Conservation (phyloP, 768 basidiomycete genomes). For the Basidioascus undulatus region DNA sequence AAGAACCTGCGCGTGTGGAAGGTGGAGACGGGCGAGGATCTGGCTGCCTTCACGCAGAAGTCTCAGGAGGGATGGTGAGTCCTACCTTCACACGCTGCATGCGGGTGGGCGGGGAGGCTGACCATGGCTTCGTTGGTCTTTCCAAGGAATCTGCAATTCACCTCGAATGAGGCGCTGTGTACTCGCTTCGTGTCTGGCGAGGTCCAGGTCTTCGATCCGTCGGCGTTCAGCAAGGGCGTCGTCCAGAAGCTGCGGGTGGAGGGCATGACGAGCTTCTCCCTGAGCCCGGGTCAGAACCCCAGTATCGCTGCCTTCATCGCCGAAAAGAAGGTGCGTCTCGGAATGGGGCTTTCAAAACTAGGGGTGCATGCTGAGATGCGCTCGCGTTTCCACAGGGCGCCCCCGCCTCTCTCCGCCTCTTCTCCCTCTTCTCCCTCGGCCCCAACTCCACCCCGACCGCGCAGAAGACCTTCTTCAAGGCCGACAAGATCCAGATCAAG, state of each 20-base stretch:
- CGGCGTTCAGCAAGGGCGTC: slow-evolving; percentile 50
- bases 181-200: slow-evolving; percentile 55
- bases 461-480: slow-evolving; percentile 86
- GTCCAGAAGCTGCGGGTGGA: slow-evolving; percentile 63
- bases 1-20: slow-evolving; percentile 86
- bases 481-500: slow-evolving; percentile 75
- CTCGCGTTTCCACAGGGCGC: slow-evolving; percentile 31
- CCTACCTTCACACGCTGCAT: too few species aligned
- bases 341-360: background rate
- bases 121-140: slow-evolving; percentile 1
- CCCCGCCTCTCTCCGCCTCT: slow-evolving; percentile 69
- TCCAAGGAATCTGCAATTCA: slow-evolving; percentile 48
- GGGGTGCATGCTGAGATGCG: slow-evolving; percentile 2
- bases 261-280: slow-evolving; percentile 44
- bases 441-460: slow-evolving; percentile 41
- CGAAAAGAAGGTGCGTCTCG: slow-evolving; percentile 55
- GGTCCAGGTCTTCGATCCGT: slow-evolving; percentile 59
- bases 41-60: slow-evolving; percentile 71
- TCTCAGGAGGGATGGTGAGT: slow-evolving; percentile 56
- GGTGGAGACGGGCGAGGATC: slow-evolving; percentile 59
- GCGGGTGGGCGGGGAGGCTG: too few species aligned
- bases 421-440: slow-evolving; percentile 30
- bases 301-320: slow-evolving; percentile 76
- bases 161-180: slow-evolving; percentile 67
- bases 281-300: slow-evolving; percentile 68